Base-by-base conservation (phyloP, 352 stramenopile species). In the Phytophthora litchii region DNA sequence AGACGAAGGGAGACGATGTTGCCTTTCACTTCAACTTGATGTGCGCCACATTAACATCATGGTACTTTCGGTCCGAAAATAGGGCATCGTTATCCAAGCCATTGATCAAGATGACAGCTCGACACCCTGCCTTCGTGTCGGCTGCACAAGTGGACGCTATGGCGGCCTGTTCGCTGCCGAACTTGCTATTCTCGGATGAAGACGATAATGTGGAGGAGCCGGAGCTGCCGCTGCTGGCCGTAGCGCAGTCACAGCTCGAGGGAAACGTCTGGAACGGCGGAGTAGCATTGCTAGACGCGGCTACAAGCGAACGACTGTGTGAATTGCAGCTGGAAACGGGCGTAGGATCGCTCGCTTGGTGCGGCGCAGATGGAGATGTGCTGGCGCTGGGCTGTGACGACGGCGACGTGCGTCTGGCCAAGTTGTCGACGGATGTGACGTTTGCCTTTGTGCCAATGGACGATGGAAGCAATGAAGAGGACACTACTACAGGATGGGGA, bases 211-310 rank as follows among this genome's bases (percentile, higher is more conserved):
- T 41, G 1, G 57, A 68, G 11, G 64, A 71, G 42, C 47, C 49
- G 32, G 72, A 74, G 27, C 19, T 70, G 25, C 54, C 75, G 49
- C 49, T 91, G 10, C 52, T 94, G 14, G 82, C 81, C 0, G 74
- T 89, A 17, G 79, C 83, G n/a, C 70, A 80, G 43, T 92, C 85
- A 44, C 66, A 65, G 37, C 78, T 94, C 7, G 85, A 92, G 48
- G 84, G 85, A 16, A 94, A 92, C 61, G 60, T 83, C 21, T 94
- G 85, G 85, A 71, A 64, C 48, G 84, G 85, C 42, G 66, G 78
- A 42, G 70, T 91, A 38, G 67, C 67, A 37, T 50, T 94, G 19
- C 53, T 89, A 17, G 77, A 88, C 19, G 71, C 57, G 34, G 19
- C 32, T 8, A 76, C 67, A 11, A 66, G 64, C 50, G 69, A 84